Evolutionary conservation across 1,284 basidiomycete genomes (phyloP), one percentile per base, ranked within the genome.

Genomic region (Ustilago nuda): DNA sequence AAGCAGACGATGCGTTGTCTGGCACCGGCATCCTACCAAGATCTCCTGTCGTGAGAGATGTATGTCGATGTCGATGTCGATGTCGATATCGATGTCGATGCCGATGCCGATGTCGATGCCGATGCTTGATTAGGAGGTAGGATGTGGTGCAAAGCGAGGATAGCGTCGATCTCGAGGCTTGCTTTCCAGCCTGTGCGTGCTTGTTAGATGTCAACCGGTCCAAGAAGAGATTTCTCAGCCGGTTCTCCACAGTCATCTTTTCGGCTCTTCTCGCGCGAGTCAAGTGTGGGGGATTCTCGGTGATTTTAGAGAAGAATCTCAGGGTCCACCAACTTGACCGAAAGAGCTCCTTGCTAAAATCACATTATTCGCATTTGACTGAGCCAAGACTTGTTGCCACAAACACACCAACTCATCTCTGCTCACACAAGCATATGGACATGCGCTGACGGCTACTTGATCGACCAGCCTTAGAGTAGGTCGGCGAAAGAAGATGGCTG

Each of bases 191-290:
- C 43, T 45, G 27, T 33, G 23, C 35, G 63, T 66, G 57, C 59
- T 56, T 58, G 63, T 60, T 64, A 32, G 30, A 41, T 19, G 32
- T 9, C 27, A 41, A 52, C 68, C 68, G 68, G 68, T 55, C n/a
- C 50, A 61, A 57, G 1, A 50, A n/a, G 35, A 37, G 45, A 32
- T 48, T 62, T 46, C 43, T 65, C 58, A 65, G 62, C 68, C 68
- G 68, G 68, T 57, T 43, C 39, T 32, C 46, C 50, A 50, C 15
- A 41, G 19, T 30, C 15, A 33, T 43, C 15, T 19, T 46, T 13
- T 32, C 36, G 45, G 43, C 53, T 23, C 39, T 30, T 72, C 64
- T 72, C 64, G 64, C 48, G 70, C 70, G 64, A 56, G 12, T 48
- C 13, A 45, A 23, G 6, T 62, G 61, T 63, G 55, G 52, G 52